Evolutionary conservation across 1,284 basidiomycete species (phyloP).

Genomic region (Cutaneotrichosporon mucoides): DNA sequence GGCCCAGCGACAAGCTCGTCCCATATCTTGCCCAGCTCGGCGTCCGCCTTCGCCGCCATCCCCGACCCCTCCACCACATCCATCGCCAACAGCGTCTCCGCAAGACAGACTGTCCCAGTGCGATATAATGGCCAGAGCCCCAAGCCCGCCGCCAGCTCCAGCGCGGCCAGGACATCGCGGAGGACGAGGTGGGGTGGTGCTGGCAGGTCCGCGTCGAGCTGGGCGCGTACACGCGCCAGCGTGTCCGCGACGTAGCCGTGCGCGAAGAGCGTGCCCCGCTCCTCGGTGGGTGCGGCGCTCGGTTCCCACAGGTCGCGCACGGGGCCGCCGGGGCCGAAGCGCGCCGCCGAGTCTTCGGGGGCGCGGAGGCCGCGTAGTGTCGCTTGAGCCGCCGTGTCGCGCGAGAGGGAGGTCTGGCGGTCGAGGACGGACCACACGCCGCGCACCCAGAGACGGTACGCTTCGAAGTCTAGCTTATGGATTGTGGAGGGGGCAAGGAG

Average conservation of each 20-base stretch:
- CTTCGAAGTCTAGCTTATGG: slow-evolving; percentile 24
- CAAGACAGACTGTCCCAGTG: slow-evolving; percentile 29
- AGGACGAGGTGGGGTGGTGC: slow-evolving; percentile 33
- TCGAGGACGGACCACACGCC: slow-evolving; percentile 37
- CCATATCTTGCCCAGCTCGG: slow-evolving; percentile 22
- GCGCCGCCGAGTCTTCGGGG: slow-evolving; percentile 1
- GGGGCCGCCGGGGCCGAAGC: slow-evolving; percentile 26
- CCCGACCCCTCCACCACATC: slow-evolving; percentile 19
- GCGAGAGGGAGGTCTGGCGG: slow-evolving; percentile 21
- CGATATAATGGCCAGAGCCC: slow-evolving; percentile 39
- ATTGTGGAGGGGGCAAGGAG: slow-evolving; percentile 25
- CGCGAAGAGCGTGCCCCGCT: slow-evolving; percentile 21
- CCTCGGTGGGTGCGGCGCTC: neutral
- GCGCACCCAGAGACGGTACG: slow-evolving; percentile 38
- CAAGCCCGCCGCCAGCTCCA: slow-evolving; percentile 30
- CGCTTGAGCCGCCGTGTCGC: slow-evolving; percentile 16
- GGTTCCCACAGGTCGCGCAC: slow-evolving; percentile 21
- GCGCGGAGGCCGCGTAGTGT: slow-evolving; percentile 23
- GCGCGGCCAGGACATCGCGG: slow-evolving; percentile 30
- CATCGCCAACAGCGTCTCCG: slow-evolving; percentile 35
- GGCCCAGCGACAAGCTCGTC: slow-evolving; percentile 12
- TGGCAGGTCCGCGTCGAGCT: slow-evolving; percentile 15
- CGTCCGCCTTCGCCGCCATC: slow-evolving; percentile 29
- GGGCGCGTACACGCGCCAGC: slow-evolving; percentile 23
- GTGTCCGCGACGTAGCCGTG: slow-evolving; percentile 25